Evolutionary conservation across 108 stramenopile genomes (phyloP), one percentile per base, ranked within the genome.

Genomic region (Mediolabrus comicus): DNA sequence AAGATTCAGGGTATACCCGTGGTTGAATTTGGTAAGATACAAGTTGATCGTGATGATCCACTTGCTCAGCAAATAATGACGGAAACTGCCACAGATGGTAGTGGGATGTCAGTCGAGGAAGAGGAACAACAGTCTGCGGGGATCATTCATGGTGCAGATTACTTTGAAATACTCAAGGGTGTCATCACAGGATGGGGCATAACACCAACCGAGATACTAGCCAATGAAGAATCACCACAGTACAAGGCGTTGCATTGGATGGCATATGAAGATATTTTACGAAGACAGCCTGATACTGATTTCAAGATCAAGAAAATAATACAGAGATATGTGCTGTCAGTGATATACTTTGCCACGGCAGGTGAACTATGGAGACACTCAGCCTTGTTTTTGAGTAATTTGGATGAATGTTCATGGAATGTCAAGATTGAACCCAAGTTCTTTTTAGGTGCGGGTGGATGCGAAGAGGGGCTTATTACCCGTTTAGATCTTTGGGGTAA

Each of bases 381-480:
- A 38, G 25, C 71, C 0, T 41, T 35, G 38, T 79, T 79, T 41
- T 27, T 79, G 17, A 72, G 71, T 30, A 62, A 63, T 43, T 17
- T 30, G 30, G 78, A 79, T 57, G 78, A 79, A 31, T 79, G 78
- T 17, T 36, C 59, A 32, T 79, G 78, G 78, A 72, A 79, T 55
- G 54, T 43, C 52, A 61, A 46, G 31, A 7, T 25, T 3, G 56
- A 57, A 16, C 56, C 56, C 3, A 63, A 62, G 3, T 72, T 62
- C 52, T 79, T 79, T 43, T 41, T 66, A 8, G 78, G 78, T 4
- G 70, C 71, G 1, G 78, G 78, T 4, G 28, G 22, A 12, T 79
- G 78, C 32, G 54, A 67, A n/a, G 49, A 67, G 2, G 78, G 78
- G 11, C 56, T 67, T 14, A 34, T 79, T 17, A 72, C 71, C 22